phyloP scores from a whole-genome alignment of 352 stramenopile genomes.

The Sclerospora graminicola region DNA sequence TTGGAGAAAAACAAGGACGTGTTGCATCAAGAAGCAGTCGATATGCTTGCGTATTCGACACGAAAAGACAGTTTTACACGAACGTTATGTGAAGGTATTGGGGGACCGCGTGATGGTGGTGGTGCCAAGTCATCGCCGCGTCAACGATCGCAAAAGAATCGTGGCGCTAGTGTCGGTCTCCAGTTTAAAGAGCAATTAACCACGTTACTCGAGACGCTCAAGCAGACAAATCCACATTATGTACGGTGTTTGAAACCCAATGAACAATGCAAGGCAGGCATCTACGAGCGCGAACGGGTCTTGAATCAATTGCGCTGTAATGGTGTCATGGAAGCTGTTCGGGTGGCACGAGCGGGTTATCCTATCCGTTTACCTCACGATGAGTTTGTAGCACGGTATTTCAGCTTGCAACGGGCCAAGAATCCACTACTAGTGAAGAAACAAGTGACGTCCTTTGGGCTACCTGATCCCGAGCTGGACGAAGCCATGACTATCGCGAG shows the following conservation, averaged over 20 bases:
- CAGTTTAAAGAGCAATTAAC: constrained; percentile 84
- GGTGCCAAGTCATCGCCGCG: constrained; percentile 43
- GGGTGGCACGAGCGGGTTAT: constrained; percentile 76
- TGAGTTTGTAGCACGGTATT: constrained; percentile 68
- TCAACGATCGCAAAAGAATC: constrained; percentile 55
- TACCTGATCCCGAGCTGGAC: constrained; percentile 33
- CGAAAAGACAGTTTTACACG: constrained; percentile 65
- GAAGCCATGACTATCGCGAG: constrained; percentile 25
- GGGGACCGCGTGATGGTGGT: constrained; percentile 18
- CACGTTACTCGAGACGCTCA: constrained; percentile 57
- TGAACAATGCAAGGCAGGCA: constrained; percentile 42
- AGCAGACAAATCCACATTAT: constrained; percentile 76
- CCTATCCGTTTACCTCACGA: constrained; percentile 68
- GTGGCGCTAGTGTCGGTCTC: constrained; percentile 64
- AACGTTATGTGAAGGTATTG: constrained; percentile 55
- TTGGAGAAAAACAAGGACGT: constrained; percentile 85
- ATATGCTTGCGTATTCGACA: constrained; percentile 66
- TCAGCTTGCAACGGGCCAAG: constrained; percentile 45
- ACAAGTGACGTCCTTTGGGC: constrained; percentile 26
- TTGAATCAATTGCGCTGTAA: constrained; percentile 81
- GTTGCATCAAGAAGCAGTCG: constrained; percentile 71
- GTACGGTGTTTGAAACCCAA: constrained; percentile 88
- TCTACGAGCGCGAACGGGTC: constrained; percentile 63
- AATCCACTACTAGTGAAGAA: constrained; percentile 34
- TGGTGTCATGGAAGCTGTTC: constrained; percentile 79